These are phyloP conservation scores for Samsoniella hepiali DNA, from an alignment of 2,329 filamentous ascomycete species.

Conservation along the genomic window DNA sequence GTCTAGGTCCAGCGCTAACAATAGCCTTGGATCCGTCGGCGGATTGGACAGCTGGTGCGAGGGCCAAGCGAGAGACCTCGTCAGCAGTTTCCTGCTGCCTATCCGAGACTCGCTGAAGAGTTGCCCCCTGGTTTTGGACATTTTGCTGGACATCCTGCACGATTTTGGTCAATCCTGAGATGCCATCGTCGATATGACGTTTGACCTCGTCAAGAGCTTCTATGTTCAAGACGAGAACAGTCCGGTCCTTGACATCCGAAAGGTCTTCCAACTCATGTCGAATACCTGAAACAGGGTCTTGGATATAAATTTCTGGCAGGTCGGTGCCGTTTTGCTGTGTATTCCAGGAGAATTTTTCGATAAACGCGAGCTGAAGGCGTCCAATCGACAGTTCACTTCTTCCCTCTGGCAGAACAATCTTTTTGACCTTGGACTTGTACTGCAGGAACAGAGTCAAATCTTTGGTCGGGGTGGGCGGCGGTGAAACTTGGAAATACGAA, in stretches of 20 bases:
- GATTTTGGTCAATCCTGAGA: constrained; percentile 73
- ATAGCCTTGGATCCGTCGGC: constrained; percentile 40
- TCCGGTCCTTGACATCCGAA: constrained; percentile 87
- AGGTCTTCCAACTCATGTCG: constrained; percentile 94
- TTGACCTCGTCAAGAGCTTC: constrained; percentile 95
- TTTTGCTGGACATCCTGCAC: constrained; percentile 84
- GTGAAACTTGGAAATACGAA: constrained; percentile 58
- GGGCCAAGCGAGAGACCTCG: constrained; percentile 67
- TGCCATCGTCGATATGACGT: constrained; percentile 88
- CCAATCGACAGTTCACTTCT: constrained; percentile 82
- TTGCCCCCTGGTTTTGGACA: constrained; percentile 76
- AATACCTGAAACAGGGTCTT: constrained; percentile 93
- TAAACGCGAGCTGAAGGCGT: constrained; percentile 89
- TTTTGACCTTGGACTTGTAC: constrained; percentile 96
- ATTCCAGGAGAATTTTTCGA: constrained; percentile 99
- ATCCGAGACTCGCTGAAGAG: constrained; percentile 83
- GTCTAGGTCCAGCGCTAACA: constrained; percentile 37
- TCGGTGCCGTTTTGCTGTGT: constrained; percentile 91
- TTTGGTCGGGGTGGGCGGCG: constrained; percentile 66
- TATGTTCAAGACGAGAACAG: constrained; percentile 90
- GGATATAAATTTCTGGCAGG: constrained; percentile 94
- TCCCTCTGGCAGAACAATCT: constrained; percentile 84
- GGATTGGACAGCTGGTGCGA: constrained; percentile 42
- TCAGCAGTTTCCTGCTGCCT: constrained; percentile 85
- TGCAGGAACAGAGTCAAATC: constrained; percentile 92